Evolutionary conservation across 345 rosid species (phyloP).

Genomic region (Syzygium aqueum): DNA sequence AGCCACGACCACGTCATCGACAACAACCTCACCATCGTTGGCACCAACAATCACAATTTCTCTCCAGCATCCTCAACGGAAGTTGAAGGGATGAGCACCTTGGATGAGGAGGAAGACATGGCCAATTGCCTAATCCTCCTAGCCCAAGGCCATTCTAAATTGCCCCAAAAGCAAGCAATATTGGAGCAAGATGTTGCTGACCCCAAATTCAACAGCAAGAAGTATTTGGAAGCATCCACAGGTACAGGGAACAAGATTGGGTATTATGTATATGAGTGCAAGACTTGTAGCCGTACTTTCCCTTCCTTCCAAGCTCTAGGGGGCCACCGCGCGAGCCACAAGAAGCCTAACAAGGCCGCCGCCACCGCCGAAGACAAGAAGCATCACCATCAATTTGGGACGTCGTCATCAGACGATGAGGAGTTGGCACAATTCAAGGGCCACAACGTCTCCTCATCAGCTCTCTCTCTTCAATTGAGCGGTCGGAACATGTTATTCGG

Average conservation of each 20-base stretch:
- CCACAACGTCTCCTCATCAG: constrained; percentile 22
- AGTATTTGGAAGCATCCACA: constrained; percentile 50
- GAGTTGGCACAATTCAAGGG: neutral
- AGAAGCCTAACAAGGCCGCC: constrained; percentile 48
- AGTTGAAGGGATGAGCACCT: constrained; percentile 8
- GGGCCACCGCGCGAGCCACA: constrained; percentile 96
- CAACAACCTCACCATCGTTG: neutral
- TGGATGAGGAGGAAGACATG: constrained; percentile 77
- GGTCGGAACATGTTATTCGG: constrained; percentile 7
- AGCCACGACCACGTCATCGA: neutral
- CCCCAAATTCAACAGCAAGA: constrained; percentile 57
- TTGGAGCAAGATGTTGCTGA: neutral
- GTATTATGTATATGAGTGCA: constrained; percentile 85
- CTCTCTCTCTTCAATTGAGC: constrained; percentile 57
- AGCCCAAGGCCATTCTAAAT: constrained; percentile 52
- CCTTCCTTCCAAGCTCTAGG: constrained; percentile 97
- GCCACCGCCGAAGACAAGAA: constrained; percentile 17
- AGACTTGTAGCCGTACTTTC: constrained; percentile 76
- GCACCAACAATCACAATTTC: neutral
- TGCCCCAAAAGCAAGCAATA: neutral
- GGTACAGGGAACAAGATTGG: constrained; percentile 50
- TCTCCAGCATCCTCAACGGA: neutral
- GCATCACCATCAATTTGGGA: neutral
- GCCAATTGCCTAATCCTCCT: constrained; percentile 86
- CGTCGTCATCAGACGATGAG: constrained; percentile 14